Evolutionary conservation across 208 protist species (phyloP), one percentile per base, ranked within the genome.

Genomic region (Vickermania ingenoplastis): DNA sequence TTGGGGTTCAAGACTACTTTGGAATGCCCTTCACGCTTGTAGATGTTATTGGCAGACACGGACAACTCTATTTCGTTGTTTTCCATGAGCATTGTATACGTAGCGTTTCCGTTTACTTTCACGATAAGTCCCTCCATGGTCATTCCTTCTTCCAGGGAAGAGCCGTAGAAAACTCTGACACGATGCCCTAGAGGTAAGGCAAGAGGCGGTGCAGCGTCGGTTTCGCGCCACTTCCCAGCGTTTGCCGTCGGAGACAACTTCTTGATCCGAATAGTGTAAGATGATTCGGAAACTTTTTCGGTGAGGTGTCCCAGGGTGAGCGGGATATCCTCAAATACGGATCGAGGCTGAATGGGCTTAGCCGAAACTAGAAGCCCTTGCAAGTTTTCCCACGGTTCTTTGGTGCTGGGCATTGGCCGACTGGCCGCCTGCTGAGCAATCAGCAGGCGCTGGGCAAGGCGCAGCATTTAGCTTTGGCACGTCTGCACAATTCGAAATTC

Each of bases 291-390:
- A 51, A 83, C 75, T 21, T 75, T 68, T 3, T 68, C 72, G 3
- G 70, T 76, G 26, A 83, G 65, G 2, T 71, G 57, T 2, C 77
- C 77, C 63, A 79, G 66, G 51, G 77, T 72, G 57, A 83, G 69
- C 25, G 77, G 77, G 5, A 65, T 52, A 63, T 83, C 72, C 21
- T 68, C 69, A 53, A 72, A 79, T 11, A 79, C 83, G 52, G 75
- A 72, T 4, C 64, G 56, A 2, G 79, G 77, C 49, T 78, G 57
- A 17, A 66, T 57, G 27, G 69, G 67, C 31, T 79, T 78, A 13
- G 77, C 79, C 1, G 77, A 63, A 27, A 91, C 69, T 25, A 75
- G 52, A 45, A 91, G 65, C 1, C 83, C 77, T 25, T 80, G 72
- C 17, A 85, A 65, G 51, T 71, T 67, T 27, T 76, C 63, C 62